Conservation (phyloP, 2,329 filamentous ascomycete species). For the Apiospora hydei region DNA sequence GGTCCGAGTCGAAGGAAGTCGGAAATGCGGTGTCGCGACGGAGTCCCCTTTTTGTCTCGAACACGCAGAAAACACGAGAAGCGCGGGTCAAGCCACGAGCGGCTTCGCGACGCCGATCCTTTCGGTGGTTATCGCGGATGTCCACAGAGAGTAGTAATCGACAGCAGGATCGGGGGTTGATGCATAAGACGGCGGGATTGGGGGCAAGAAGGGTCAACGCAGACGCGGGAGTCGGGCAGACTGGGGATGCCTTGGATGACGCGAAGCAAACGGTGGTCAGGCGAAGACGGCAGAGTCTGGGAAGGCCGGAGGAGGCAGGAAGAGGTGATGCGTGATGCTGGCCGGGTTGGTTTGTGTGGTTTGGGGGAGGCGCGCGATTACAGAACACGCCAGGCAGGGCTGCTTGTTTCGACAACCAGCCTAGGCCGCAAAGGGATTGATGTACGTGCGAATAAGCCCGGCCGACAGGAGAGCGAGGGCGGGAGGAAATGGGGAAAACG, state of each 20-base stretch:
- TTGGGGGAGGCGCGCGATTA: slow-evolving; percentile 21
- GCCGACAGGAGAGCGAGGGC: neutral
- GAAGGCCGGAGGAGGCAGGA: neutral
- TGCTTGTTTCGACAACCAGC: slow-evolving; percentile 14
- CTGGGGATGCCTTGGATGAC: slow-evolving; percentile 1
- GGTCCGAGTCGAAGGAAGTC: neutral
- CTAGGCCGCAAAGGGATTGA: slow-evolving; percentile 14
- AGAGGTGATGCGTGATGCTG: slow-evolving; percentile 20
- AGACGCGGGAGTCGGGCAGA: neutral
- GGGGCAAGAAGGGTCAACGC: neutral
- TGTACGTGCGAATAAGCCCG: slow-evolving; percentile 14
- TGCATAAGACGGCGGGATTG: slow-evolving; percentile 15
- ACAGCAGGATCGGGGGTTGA: slow-evolving; percentile 15
- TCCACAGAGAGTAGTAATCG: slow-evolving; percentile 8
- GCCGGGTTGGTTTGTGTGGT: slow-evolving; percentile 14
- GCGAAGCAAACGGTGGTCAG: slow-evolving; percentile 13
- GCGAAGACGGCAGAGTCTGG: slow-evolving; percentile 10
- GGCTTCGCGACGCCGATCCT: slow-evolving; percentile 19
- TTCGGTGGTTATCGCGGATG: slow-evolving; percentile 9
- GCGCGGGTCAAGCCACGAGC: slow-evolving; percentile 16
- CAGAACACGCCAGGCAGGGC: slow-evolving; percentile 21
- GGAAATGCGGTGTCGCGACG: neutral
- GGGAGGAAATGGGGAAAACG: neutral
- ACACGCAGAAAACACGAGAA: slow-evolving; percentile 2
- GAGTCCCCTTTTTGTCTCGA: neutral